Conservation (phyloP, 495 filamentous ascomycete species). For the Trichodelitschia bisporula region DNA sequence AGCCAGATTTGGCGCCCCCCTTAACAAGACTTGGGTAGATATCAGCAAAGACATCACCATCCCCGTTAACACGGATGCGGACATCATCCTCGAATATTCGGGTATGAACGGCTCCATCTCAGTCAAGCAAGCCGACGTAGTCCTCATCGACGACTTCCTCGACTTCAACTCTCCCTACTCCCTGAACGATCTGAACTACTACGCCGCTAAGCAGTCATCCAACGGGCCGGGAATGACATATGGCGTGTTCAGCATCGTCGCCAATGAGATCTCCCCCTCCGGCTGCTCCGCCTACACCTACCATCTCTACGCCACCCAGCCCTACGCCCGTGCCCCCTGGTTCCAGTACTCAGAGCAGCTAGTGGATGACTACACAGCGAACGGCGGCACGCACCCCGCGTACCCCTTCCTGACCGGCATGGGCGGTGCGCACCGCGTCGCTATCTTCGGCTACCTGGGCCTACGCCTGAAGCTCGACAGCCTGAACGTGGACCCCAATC, state of each 20-base stretch:
- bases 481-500: constrained; percentile 30
- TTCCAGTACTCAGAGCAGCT: constrained; percentile 48
- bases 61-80: constrained; percentile 16
- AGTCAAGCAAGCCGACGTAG: constrained; percentile 43
- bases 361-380: constrained; percentile 33
- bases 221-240: constrained; percentile 45
- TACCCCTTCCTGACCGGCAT: constrained; percentile 45
- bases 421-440: constrained; percentile 36
- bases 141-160: constrained; percentile 33
- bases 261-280: constrained; percentile 29
- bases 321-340: constrained; percentile 29
- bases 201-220: constrained; percentile 35
- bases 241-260: constrained; percentile 36
- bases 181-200: constrained; percentile 34
- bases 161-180: constrained; percentile 30
- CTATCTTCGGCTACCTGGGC: constrained; percentile 35
- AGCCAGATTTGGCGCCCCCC: constrained; percentile 25
- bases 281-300: constrained; percentile 42
- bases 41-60: constrained; percentile 15
- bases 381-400: constrained; percentile 42
- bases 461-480: constrained; percentile 28
- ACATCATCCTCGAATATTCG: constrained; percentile 43
- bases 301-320: constrained; percentile 27
- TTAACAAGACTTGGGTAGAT: constrained; percentile 17
- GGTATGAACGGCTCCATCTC: constrained; percentile 34